Evolutionary conservation across 2,329 filamentous ascomycete species (phyloP).

Genomic region (Microdochium trichocladiopsis): DNA sequence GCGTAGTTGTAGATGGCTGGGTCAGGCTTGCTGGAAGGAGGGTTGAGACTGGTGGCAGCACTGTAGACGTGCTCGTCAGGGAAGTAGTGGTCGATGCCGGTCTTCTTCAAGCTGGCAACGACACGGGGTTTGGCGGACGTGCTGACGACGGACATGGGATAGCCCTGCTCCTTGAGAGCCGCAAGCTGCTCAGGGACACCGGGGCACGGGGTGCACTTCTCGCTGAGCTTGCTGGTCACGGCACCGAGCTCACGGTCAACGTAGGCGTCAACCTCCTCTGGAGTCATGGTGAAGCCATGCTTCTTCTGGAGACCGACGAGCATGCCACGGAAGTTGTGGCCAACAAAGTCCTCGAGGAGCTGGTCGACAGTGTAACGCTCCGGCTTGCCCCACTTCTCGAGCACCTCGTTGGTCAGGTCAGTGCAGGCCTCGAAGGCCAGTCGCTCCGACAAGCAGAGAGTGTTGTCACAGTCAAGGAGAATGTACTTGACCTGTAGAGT

Average conservation of each 20-base stretch:
- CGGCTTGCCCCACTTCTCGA: conserved; percentile 51
- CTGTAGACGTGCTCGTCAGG: conserved; percentile 60
- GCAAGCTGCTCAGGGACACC: conserved; percentile 53
- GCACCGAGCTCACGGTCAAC: conserved; percentile 61
- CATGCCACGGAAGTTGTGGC: conserved; percentile 75
- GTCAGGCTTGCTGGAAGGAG: conserved; percentile 69
- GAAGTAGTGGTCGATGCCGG: conserved; percentile 64
- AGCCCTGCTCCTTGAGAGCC: conserved; percentile 49
- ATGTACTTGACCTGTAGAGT: conserved; percentile 48
- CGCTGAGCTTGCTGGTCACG: conserved; percentile 61
- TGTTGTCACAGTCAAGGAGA: conserved; percentile 63
- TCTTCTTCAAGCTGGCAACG: conserved; percentile 60
- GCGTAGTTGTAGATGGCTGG: conserved; percentile 68
- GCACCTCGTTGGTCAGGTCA: conserved; percentile 66
- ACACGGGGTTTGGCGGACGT: conserved; percentile 65
- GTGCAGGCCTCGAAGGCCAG: conserved; percentile 72
- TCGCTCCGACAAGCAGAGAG: conserved; percentile 68
- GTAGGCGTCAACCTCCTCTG: conserved; percentile 56
- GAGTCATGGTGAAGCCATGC: conserved; percentile 55
- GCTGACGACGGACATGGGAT: conserved; percentile 63
- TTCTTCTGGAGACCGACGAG: conserved; percentile 61
- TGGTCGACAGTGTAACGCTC: conserved; percentile 61
- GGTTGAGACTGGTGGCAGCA: conserved; percentile 59
- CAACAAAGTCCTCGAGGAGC: conserved; percentile 68
- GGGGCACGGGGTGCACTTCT: conserved; percentile 53